Percentiles rank a stretch among this genome's conserved stretches.
phyloP scores from a whole-genome alignment of 116 monocot species.

The Posidonia oceanica region DNA sequence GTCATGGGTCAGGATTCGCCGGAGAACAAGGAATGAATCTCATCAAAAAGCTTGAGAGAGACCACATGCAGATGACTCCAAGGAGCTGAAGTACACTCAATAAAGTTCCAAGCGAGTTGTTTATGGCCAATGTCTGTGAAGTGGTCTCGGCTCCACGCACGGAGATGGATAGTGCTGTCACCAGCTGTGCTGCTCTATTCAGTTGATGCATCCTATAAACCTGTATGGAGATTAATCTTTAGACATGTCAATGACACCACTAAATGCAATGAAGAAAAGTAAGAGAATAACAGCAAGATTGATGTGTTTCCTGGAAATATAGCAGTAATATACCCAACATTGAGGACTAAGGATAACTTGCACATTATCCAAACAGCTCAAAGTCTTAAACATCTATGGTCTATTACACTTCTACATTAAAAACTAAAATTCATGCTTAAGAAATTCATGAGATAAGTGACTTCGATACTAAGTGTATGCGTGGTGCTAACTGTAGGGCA shows the following conservation, averaged over 20 bases:
- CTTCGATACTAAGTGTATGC: neutral
- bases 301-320: neutral
- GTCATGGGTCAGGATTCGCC: conserved; percentile 23
- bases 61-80: conserved; percentile 93
- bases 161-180: conserved; percentile 82
- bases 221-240: conserved; percentile 14
- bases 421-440: neutral
- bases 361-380: neutral
- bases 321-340: neutral
- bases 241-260: neutral
- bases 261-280: neutral
- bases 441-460: neutral
- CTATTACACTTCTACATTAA: neutral
- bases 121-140: conserved; percentile 72
- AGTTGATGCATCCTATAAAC: conserved; percentile 94
- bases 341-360: neutral
- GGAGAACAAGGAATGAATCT: conserved; percentile 58
- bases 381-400: neutral
- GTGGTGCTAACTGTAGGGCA: neutral
- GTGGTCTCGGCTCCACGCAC: conserved; percentile 82
- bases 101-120: conserved; percentile 65
- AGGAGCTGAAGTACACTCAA: conserved; percentile 84
- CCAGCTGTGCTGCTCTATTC: conserved; percentile 91
- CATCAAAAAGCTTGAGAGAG: conserved; percentile 88
- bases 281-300: neutral